A percentile compares a stretch with the other conserved stretches of the same genome.
Evolutionary conservation across 2,329 filamentous ascomycete species (phyloP).

Genomic region (Colletotrichum limetticola): DNA sequence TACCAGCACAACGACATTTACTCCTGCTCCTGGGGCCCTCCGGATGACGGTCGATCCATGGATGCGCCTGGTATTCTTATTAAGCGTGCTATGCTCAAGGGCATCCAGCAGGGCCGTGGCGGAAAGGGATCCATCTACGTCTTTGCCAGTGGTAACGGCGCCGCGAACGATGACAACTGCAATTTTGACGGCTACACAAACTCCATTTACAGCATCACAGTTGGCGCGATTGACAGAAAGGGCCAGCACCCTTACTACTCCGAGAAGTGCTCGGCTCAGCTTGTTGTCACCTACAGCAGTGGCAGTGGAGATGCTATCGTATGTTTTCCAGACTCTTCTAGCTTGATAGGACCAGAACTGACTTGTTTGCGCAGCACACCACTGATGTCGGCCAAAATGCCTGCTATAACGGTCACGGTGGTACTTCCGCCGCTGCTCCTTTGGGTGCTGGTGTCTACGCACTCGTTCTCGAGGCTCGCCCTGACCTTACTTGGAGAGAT

Average conservation of each 20-base stretch:
- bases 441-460: slow-evolving; percentile 93
- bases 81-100: slow-evolving; percentile 89
- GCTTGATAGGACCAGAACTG: slow-evolving; percentile 30
- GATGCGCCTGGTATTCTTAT: slow-evolving; percentile 92
- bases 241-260: slow-evolving; percentile 96
- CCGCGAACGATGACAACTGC: slow-evolving; percentile 89
- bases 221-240: slow-evolving; percentile 89
- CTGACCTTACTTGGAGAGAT: slow-evolving; percentile 92
- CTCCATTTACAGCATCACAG: slow-evolving; percentile 98
- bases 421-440: slow-evolving; percentile 94
- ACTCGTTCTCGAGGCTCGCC: slow-evolving; percentile 84
- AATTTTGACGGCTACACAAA: slow-evolving; percentile 99
- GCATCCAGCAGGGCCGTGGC: slow-evolving; percentile 85
- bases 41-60: slow-evolving; percentile 94
- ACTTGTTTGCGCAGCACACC: slow-evolving; percentile 70
- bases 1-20: slow-evolving; percentile 95
- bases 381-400: slow-evolving; percentile 89
- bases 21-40: slow-evolving; percentile 98
- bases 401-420: slow-evolving; percentile 87
- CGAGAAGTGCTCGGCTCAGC: slow-evolving; percentile 92
- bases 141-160: slow-evolving; percentile 96
- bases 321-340: slow-evolving; percentile 42
- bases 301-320: slow-evolving; percentile 87
- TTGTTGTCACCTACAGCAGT: slow-evolving; percentile 97
- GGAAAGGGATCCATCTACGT: slow-evolving; percentile 93